Percentiles rank a stretch among this genome's conserved stretches.
Evolutionary conservation across 1,284 basidiomycete species (phyloP).

Genomic region (Heterobasidion irregulare): DNA sequence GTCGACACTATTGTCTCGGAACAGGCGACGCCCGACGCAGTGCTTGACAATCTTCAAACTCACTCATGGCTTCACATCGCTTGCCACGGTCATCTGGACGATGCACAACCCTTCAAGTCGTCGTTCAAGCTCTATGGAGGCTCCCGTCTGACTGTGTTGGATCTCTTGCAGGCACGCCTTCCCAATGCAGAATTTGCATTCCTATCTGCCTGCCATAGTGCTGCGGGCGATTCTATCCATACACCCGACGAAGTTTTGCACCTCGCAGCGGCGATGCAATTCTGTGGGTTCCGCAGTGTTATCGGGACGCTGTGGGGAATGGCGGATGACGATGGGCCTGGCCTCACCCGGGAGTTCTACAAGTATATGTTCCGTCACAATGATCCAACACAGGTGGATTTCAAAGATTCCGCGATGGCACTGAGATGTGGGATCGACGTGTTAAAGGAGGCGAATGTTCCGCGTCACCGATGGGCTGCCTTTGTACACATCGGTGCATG

Average conservation of each 20-base stretch:
- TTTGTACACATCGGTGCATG: no score
- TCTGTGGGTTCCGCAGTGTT: conserved; percentile 24
- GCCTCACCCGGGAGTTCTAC: conserved; percentile 4
- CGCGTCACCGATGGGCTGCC: no score
- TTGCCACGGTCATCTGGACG: conserved; percentile 5
- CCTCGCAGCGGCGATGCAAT: conserved; percentile 6
- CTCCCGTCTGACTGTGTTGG: conserved; percentile 1
- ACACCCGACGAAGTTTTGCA: conserved; percentile 1
- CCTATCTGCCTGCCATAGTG: conserved; percentile 9
- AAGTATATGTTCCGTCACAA: not conserved
- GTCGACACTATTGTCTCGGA: not conserved
- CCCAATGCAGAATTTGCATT: conserved; percentile 10
- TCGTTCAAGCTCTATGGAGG: conserved; percentile 5
- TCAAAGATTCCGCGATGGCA: not conserved
- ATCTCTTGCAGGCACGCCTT: conserved; percentile 2
- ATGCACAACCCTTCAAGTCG: conserved; percentile 5
- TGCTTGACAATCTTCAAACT: not conserved
- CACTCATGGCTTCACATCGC: conserved; percentile 6
- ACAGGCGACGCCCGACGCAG: conserved; percentile 2
- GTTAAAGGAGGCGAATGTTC: not conserved
- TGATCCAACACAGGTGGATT: not conserved
- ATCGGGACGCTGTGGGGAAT: conserved; percentile 29
- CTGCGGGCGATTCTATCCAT: not conserved
- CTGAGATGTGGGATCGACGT: not conserved
- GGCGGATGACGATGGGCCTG: conserved; percentile 14